Evolutionary conservation across 1,284 basidiomycete genomes (phyloP).

Genomic region (Ceratobasidium sp.): DNA sequence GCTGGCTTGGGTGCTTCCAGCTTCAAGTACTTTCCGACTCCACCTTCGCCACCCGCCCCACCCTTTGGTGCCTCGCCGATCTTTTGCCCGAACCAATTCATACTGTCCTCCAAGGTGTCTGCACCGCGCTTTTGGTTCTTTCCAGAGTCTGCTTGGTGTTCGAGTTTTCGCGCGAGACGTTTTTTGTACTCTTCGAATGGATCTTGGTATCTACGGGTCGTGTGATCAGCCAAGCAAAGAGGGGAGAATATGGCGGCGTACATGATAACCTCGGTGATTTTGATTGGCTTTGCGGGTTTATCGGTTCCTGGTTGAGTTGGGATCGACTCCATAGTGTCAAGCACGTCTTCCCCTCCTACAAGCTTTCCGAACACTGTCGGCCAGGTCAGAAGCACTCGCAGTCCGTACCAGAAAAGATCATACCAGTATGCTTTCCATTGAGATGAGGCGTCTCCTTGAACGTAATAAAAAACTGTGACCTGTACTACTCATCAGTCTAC

Average conservation of each 20-base stretch:
- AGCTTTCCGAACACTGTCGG: slow-evolving; percentile 93
- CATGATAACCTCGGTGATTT: slow-evolving; percentile 80
- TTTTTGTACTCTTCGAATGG: slow-evolving; percentile 85
- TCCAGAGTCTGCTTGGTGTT: slow-evolving; percentile 61
- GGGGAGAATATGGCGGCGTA: slow-evolving; percentile 49
- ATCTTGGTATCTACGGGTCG: slow-evolving; percentile 57
- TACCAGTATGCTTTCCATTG: slow-evolving; percentile 48
- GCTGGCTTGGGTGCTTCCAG: slow-evolving; percentile 10
- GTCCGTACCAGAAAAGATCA: neutral
- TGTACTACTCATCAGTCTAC: slow-evolving; percentile 47
- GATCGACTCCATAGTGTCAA: slow-evolving; percentile 82
- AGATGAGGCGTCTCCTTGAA: slow-evolving; percentile 83
- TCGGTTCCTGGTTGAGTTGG: slow-evolving; percentile 85
- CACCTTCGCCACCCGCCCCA: slow-evolving; percentile 40
- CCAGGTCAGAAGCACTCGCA: slow-evolving; percentile 65
- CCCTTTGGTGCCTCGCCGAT: slow-evolving; percentile 7
- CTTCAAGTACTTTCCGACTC: slow-evolving; percentile 71
- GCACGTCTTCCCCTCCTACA: slow-evolving; percentile 90
- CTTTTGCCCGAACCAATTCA: slow-evolving; percentile 75
- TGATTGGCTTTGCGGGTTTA: slow-evolving; percentile 81
- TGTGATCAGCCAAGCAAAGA: slow-evolving; percentile 22
- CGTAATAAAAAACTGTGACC: slow-evolving; percentile 90
- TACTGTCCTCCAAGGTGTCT: slow-evolving; percentile 64
- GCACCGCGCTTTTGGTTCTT: slow-evolving; percentile 44
- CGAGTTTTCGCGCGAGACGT: slow-evolving; percentile 74